Base-by-base conservation (phyloP, 202 grass and related monocot genomes). In the Bolboschoenoplectus hybrid region DNA sequence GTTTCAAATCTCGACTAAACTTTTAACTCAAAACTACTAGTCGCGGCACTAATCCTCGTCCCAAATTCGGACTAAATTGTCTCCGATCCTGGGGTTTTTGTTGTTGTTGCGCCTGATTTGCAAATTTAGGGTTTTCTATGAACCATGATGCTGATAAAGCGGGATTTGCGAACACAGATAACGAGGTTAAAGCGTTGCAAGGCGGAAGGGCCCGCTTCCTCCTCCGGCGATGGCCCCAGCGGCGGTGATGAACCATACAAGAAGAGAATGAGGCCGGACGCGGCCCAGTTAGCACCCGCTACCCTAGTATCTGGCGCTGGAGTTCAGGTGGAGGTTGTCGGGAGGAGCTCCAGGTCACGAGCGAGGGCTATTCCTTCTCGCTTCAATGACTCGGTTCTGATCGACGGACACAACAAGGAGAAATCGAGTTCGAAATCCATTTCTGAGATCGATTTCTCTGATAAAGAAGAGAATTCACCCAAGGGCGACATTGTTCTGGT, bases 311-410 rank as follows among this genome's bases (percentile, higher is more conserved):
- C n/a, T 17, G 66, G 61, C 10, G 65, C 65, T 1, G 76, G 11
- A 55, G 67, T 14, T 64, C 12, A 67, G 20, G 67, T 26, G 44
- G 62, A 79, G 72, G 49, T 34, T 3, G 53, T 58, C 11, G 74
- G 70, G 53, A 69, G 89, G 81, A 85, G 73, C 40, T 81, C 73
- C 2, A 87, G 88, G 73, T 80, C 84, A 9, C 91, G 95, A 55
- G 85, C 89, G 44, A 89, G 80, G 84, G 85, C 72, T 9, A 40
- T 71, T 66, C 91, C 96, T 75, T 91, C 93, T 52, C 86, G 90
- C 47, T 89, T 92, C 74, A 69, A 68, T 86, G 87, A 94, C 13
- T 85, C 91, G 1, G 55, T 80, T 49, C 46, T 62, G 5, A 68
- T 69, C 64, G 82, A 88, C 45, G 74, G 75, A 49, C 67, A 73